Percentiles rank a stretch among this genome's conserved stretches.
Conservation (phyloP, 1,284 basidiomycete genomes). For the Melampsora medusae region DNA sequence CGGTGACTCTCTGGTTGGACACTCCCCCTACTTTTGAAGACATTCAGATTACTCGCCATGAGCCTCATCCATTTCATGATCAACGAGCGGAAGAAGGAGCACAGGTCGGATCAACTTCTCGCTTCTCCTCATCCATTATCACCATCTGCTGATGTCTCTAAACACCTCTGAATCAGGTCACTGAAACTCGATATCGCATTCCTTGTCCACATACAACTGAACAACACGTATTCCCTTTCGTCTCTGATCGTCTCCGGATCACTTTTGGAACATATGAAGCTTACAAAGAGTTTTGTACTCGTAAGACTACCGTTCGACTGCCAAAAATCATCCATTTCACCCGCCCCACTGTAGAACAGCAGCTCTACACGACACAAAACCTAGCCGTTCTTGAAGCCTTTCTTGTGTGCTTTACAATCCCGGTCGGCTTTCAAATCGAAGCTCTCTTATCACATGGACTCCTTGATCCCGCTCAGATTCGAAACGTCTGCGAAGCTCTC, state of each 20-base stretch:
- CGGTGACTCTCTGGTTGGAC: constrained; percentile 8
- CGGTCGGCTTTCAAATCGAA: constrained; percentile 67
- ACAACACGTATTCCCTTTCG: constrained; percentile 6
- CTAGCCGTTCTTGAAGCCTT: constrained; percentile 56
- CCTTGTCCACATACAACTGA: not conserved
- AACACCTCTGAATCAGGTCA: not conserved
- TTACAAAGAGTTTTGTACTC: constrained; percentile 9
- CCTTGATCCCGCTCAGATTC: constrained; percentile 62
- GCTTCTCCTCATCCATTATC: not conserved
- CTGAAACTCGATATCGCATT: not conserved
- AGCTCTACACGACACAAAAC: constrained; percentile 39
- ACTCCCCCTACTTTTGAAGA: constrained; percentile 4
- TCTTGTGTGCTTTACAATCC: constrained; percentile 61
- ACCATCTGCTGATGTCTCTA: not conserved
- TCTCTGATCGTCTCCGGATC: not conserved
- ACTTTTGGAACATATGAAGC: constrained; percentile 1
- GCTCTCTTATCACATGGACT: constrained; percentile 63
- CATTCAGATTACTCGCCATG: not conserved
- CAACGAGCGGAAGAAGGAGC: not conserved
- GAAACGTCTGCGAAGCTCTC: not conserved
- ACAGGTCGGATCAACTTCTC: not conserved
- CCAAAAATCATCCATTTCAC: constrained; percentile 3
- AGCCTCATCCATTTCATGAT: not conserved
- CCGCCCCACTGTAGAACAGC: constrained; percentile 1
- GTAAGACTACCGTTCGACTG: not conserved